Base-by-base conservation (phyloP, 306 rosid species). In the Medicago lupulina region DNA sequence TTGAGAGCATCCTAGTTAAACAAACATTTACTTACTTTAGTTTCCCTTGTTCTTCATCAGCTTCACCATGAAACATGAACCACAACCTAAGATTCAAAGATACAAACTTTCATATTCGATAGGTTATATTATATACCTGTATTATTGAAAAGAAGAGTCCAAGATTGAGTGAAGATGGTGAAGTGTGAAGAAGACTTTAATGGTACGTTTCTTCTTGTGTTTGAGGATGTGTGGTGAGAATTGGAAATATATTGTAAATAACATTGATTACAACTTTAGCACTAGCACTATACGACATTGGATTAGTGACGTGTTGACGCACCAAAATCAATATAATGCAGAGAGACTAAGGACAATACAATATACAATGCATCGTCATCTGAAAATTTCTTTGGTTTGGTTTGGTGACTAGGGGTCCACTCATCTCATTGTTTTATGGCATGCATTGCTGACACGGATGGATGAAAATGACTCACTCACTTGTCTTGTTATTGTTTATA, bases 261-360 rank as follows among this genome's bases (percentile, higher is more conserved):
- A 63, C 69, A 63, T 16, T 38, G 69, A 15, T 63, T 36, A 36
- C 15, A 34, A 36, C 25, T 47, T 31, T 63, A 63, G 47, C 68
- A 63, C 46, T 63, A n/a, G 46, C 44, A 63, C 14, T 36, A 63
- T 31, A 63, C 46, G 69, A 63, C 46, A 38, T 63, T 63, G 25
- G 19, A 63, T 16, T 9, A 36, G 6, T 36, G 49, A 38, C 68
- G 51, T 65, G 50, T 64, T 64, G 67, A 36, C 6, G 44, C 67
- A 58, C 9, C 8, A 59, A 59, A 1, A 61, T 14, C 38, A 34
- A 34, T 34, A 34, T 5, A 34, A 34, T 34, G 38, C 38, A 28
- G 7, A 0, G 6, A 34, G 38, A 34, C 17, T 47, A 3, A 14
- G n/a, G n/a, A 14, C n/a, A 47, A 6, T 47, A 47, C 1, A 23